Evolutionary conservation across 2,329 filamentous ascomycete species (phyloP).

Genomic region (Alternaria brassicicola): DNA sequence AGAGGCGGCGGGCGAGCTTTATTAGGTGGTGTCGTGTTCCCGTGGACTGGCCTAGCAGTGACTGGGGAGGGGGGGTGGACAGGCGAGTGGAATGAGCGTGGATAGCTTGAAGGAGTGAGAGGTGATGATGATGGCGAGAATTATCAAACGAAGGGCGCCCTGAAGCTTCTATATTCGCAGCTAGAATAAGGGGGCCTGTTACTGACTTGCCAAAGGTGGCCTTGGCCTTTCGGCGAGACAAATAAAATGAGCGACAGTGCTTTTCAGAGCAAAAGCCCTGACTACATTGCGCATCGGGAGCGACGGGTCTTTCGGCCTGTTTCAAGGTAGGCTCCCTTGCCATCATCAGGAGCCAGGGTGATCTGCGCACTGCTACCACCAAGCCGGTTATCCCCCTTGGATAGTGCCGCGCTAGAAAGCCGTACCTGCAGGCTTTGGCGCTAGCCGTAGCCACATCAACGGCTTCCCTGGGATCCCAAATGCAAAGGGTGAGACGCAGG

Average conservation of each 20-base stretch:
- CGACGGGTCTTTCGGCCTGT: conserved; percentile 48
- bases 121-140: conserved; percentile 30
- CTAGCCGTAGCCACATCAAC: conserved; percentile 25
- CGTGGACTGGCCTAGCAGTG: conserved; percentile 42
- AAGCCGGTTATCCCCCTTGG: conserved; percentile 26
- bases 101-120: conserved; percentile 33
- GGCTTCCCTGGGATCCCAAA: conserved; percentile 23
- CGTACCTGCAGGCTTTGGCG: conserved; percentile 29
- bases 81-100: conserved; percentile 31
- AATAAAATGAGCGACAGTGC: conserved; percentile 49
- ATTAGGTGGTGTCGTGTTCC: conserved; percentile 40
- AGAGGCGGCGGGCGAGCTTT: conserved; percentile 18
- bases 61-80: conserved; percentile 22
- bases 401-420: conserved; percentile 18
- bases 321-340: conserved; percentile 43
- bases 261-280: conserved; percentile 43
- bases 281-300: conserved; percentile 50
- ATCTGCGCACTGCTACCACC: conserved; percentile 38
- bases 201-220: conserved; percentile 37
- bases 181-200: conserved; percentile 37
- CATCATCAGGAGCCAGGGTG: conserved; percentile 35
- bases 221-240: conserved; percentile 49
- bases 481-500: not conserved
- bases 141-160: conserved; percentile 32
- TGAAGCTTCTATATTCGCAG: conserved; percentile 41